Base-by-base conservation (phyloP, 148 eudicot genomes). In the Amaranthus hypochondriacus region DNA sequence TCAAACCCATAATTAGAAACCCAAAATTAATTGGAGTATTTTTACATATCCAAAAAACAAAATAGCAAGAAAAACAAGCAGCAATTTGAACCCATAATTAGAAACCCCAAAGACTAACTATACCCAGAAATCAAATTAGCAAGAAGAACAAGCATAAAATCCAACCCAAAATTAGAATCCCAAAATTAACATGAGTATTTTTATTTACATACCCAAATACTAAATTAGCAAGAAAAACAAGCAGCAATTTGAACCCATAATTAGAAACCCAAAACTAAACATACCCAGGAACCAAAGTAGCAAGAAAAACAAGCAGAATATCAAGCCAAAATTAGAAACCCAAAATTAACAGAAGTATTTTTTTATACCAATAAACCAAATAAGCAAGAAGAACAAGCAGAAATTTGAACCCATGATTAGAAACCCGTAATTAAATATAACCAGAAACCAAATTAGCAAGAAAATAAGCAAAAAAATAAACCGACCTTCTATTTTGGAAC, bases 401-500 rank as follows among this genome's bases (percentile, higher is more conserved):
- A 18, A 57, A 8, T n/a, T n/a, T 5, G 7, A 57, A 57, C 21
- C 61, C 54, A 51, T 51, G 54, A 5, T 51, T 4, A 14, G 15
- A 57, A 57, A 57, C 4, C 5, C 4, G 15, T 13, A 57, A 57
- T 9, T 9, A 5, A 51, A 5, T 5, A 51, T 5, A 51, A 54
- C 15, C 48, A 58, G 15, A 58, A 52, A 13, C 52, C 28, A 65
- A 62, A 5, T 3, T n/a, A 2, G 0, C 10, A 14, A 7, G 5
- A 55, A 61, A 28, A 9, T 0, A 42, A 48, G 56, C 0, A 46
- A 50, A 6, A 8, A 7, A 39, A 48, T n/a, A 62, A 3, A 47
- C 2, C 10, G 58, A 90, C 98, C 98, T 87, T 42, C 98, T 83
- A 62, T 93, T 93, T 63, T 93, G 98, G 58, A 93, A 93, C 98